Evolutionary conservation across 2,329 filamentous ascomycete genomes (phyloP), one percentile per base, ranked within the genome.

Genomic region (Ophioceras dolichostomum): DNA sequence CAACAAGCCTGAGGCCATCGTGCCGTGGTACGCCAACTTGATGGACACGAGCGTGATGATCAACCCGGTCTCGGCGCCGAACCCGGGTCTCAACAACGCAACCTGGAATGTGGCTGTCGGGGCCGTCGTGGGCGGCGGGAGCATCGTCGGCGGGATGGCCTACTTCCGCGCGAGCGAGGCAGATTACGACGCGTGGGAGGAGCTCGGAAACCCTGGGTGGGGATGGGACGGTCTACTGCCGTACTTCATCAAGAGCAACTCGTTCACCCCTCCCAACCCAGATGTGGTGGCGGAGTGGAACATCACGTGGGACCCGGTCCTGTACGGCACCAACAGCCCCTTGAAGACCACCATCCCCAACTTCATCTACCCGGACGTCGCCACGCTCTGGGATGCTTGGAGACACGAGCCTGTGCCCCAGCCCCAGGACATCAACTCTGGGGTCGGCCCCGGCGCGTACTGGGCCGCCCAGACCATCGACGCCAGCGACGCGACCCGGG

Each of bases 121-220:
- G 4, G 16, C 17, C 16, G 32, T 19, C 6, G 34, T 37, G 21
- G 34, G 27, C 13, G 34, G 34, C 13, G 17, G 34, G 21, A 18
- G 17, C 5, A 21, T 16, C 26, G 27, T 30, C 18, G 30, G 30
- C 26, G 27, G 34, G 24, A 21, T 28, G n/a, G 26, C 21, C 34
- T 37, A 28, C 13, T 18, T 28, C 10, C 34, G 34, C 10, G 34
- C 26, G 7, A 17, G 21, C 17, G 27, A 17, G 9, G 16, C 34
- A 16, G 34, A 37, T 17, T 37, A 37, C 34, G 34, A 37, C 27
- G 27, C 26, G 16, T 37, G 34, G 34, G 26, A 64, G 32, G 49
- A 56, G 18, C 51, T 78, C 5, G 73, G 73, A 0, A 76, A 75
- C 43, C 41, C 45, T 2, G 71, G 69, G 3, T 37, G 34, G 34